phyloP scores from a whole-genome alignment of 2,329 filamentous ascomycete species.

The Monilinia laxa region DNA sequence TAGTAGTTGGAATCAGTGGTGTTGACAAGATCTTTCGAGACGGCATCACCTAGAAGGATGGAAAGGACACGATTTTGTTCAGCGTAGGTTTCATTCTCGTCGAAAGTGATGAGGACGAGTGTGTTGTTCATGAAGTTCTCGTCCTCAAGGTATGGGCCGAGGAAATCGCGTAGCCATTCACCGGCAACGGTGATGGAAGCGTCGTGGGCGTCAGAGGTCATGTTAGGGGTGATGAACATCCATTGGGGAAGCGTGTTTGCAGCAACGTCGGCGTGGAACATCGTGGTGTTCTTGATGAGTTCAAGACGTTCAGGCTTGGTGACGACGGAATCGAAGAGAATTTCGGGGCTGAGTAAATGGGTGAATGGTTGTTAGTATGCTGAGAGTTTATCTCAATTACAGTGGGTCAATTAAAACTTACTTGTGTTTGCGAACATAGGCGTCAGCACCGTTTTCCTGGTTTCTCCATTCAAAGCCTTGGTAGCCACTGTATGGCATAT shows the following conservation, averaged over 20 bases:
- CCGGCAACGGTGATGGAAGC: constrained; percentile 67
- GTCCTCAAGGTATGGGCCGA: constrained; percentile 68
- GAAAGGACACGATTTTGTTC: constrained; percentile 67
- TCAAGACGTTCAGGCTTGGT: constrained; percentile 58
- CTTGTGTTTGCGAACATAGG: constrained; percentile 85
- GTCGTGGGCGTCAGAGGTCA: constrained; percentile 70
- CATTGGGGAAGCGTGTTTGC: constrained; percentile 59
- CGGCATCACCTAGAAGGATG: constrained; percentile 72
- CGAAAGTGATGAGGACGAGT: constrained; percentile 74
- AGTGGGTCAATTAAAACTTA: constrained; percentile 37
- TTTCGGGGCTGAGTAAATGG: constrained; percentile 43
- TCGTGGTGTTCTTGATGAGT: constrained; percentile 71
- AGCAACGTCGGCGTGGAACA: constrained; percentile 67
- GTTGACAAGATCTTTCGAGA: constrained; percentile 63
- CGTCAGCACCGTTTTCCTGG: constrained; percentile 63
- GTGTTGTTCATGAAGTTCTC: constrained; percentile 73
- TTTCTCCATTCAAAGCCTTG: constrained; percentile 64
- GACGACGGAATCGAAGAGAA: constrained; percentile 66
- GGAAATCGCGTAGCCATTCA: constrained; percentile 64
- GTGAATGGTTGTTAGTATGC: not conserved
- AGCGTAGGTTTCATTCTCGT: constrained; percentile 71
- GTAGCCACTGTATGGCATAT: constrained; percentile 73
- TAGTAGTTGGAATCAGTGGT: constrained; percentile 70
- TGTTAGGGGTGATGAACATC: constrained; percentile 59
- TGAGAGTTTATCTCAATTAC: not conserved